A percentile compares a stretch with the other conserved stretches of the same genome.
Evolutionary conservation across 23 red algal species (phyloP).

Genomic region (Cyanidioschyzon merolae): DNA sequence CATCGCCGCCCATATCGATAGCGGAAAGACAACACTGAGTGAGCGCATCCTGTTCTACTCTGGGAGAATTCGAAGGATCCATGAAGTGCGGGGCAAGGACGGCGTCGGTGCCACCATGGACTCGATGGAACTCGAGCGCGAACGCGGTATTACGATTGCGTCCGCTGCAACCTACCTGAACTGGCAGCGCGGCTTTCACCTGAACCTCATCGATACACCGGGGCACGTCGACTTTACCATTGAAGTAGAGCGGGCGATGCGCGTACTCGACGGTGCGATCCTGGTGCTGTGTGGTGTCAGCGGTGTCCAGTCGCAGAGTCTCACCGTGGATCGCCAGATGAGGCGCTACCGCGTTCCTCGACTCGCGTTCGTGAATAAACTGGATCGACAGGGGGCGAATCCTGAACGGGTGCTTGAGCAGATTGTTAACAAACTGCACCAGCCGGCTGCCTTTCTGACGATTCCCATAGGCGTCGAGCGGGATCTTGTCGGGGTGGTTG

Average conservation of each 20-base stretch:
- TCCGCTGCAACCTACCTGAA: slow-evolving; percentile 73
- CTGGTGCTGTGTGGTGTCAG: slow-evolving; percentile 86
- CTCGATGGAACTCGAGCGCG: slow-evolving; percentile 94
- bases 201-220: slow-evolving; percentile 99
- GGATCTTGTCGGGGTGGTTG: slow-evolving; percentile 62
- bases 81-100: slow-evolving; percentile 98
- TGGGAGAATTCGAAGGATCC: slow-evolving; percentile 66
- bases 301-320: slow-evolving; percentile 88
- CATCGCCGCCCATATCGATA: slow-evolving; percentile 94
- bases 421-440: slow-evolving; percentile 51
- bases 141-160: slow-evolving; percentile 95
- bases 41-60: slow-evolving; percentile 98
- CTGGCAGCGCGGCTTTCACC: slow-evolving; percentile 45
- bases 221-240: slow-evolving; percentile 85
- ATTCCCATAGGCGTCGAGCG: slow-evolving; percentile 85
- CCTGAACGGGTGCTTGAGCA: slow-evolving; percentile 70
- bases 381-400: slow-evolving; percentile 72
- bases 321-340: slow-evolving; percentile 99
- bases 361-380: slow-evolving; percentile 96
- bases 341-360: slow-evolving; percentile 89
- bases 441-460: slow-evolving; percentile 54
- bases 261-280: slow-evolving; percentile 89
- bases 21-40: slow-evolving; percentile 94
- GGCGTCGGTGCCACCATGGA: slow-evolving; percentile 98
- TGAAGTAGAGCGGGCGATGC: slow-evolving; percentile 89